Evolutionary conservation across 2,329 filamentous ascomycete genomes (phyloP).

Genomic region (Microthyrium microscopicum): DNA sequence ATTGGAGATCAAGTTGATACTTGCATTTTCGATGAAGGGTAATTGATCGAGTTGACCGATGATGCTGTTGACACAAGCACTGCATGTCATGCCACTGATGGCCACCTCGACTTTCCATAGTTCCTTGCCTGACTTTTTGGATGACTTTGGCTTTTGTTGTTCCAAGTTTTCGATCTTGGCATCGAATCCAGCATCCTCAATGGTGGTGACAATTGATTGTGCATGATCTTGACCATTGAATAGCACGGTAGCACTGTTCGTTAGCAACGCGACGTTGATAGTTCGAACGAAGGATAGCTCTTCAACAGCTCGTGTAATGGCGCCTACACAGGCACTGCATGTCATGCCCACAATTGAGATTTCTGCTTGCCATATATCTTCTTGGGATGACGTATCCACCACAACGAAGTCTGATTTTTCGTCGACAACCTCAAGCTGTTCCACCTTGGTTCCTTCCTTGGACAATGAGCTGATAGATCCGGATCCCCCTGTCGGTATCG

Average conservation of each 20-base stretch:
- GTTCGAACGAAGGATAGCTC: conserved; percentile 10
- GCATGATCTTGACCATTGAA: conserved; percentile 11
- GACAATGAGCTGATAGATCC: not conserved
- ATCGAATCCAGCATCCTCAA: conserved; percentile 15
- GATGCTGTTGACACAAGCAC: conserved; percentile 35
- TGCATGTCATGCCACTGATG: conserved; percentile 42
- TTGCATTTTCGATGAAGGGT: conserved; percentile 28
- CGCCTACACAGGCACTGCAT: conserved; percentile 15
- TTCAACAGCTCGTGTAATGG: conserved; percentile 11
- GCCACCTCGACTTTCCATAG: conserved; percentile 27
- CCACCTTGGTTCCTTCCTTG: not conserved
- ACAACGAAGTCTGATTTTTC: conserved; percentile 2
- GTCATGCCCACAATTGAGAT: conserved; percentile 11
- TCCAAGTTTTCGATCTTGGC: conserved; percentile 10
- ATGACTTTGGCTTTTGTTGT: conserved; percentile 1
- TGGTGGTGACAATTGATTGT: conserved; percentile 9
- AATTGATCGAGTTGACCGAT: conserved; percentile 29
- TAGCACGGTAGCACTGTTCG: conserved; percentile 11
- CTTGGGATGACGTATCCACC: conserved; percentile 6
- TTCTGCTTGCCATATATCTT: conserved; percentile 6
- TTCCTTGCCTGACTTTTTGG: not conserved
- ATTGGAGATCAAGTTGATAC: conserved; percentile 35
- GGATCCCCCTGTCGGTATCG: conserved; percentile 23
- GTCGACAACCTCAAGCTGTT: not conserved
- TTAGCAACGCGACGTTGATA: conserved; percentile 12